Conservation (phyloP, 176 grass and related monocot species). For the Luzula sylvatica region DNA sequence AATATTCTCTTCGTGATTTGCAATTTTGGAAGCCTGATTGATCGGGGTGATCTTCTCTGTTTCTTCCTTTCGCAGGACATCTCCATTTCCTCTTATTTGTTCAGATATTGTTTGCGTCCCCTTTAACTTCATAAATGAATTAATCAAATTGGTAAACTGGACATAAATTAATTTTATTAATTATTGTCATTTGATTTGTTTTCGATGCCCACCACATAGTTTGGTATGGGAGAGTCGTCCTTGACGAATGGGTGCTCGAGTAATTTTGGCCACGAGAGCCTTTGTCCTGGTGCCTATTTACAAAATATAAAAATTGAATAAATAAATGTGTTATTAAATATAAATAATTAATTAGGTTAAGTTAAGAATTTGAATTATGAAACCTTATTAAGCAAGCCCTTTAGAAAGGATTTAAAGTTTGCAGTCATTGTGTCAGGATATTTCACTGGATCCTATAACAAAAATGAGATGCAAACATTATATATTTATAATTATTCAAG, state of each 20-base stretch:
- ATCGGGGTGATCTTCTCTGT: background rate
- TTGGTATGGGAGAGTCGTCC: constrained; percentile 39
- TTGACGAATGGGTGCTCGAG: constrained; percentile 94
- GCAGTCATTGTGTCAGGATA: constrained; percentile 92
- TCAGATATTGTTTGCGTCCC: constrained; percentile 7
- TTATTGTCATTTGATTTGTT: no score
- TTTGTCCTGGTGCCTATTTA: constrained; percentile 69
- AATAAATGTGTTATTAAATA: constrained; percentile 11
- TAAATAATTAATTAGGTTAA: background rate
- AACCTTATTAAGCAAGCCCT: constrained; percentile 95
- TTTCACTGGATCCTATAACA: constrained; percentile 79
- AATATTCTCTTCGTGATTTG: background rate
- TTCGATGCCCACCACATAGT: constrained; percentile 30
- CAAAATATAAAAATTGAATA: constrained; percentile 20
- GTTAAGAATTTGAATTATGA: background rate
- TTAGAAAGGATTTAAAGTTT: constrained; percentile 89
- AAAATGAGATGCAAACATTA: background rate
- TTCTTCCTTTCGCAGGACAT: constrained; percentile 1
- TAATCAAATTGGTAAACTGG: background rate
- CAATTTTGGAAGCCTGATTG: background rate
- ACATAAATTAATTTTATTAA: constrained; percentile 14
- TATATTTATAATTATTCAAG: background rate
- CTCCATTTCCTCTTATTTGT: constrained; percentile 22
- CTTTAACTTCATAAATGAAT: constrained; percentile 5
- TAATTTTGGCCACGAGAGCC: constrained; percentile 81